phyloP scores from a whole-genome alignment of 495 filamentous ascomycete species.

The Peziza echinospora region DNA sequence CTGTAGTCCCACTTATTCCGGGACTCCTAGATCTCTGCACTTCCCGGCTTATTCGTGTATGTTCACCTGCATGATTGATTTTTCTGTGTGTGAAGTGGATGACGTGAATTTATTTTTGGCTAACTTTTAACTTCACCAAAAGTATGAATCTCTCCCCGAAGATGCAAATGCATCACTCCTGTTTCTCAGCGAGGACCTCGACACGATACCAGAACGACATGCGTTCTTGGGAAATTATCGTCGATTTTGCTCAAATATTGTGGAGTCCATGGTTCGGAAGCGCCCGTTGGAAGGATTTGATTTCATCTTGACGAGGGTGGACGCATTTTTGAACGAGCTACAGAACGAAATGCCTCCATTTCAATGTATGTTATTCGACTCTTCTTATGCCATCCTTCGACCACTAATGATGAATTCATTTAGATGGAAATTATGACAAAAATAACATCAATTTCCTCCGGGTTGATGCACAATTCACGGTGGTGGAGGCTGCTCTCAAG shows the following conservation, averaged over 20 bases:
- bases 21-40: conserved; percentile 44
- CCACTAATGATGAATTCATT: not conserved
- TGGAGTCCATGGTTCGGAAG: conserved; percentile 61
- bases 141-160: conserved; percentile 65
- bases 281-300: conserved; percentile 65
- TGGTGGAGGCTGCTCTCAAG: conserved; percentile 77
- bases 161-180: conserved; percentile 58
- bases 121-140: conserved; percentile 47
- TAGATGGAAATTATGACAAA: conserved; percentile 49
- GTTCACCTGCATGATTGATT: conserved; percentile 1
- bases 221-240: conserved; percentile 95
- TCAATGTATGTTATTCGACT: conserved; percentile 34
- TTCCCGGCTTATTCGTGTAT: conserved; percentile 19
- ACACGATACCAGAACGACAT: conserved; percentile 83
- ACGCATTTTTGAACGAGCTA: conserved; percentile 47
- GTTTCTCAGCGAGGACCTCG: conserved; percentile 78
- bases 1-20: conserved; percentile 46
- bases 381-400: not conserved
- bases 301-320: conserved; percentile 60
- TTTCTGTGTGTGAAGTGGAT: not conserved
- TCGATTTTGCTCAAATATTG: conserved; percentile 63
- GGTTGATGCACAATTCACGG: conserved; percentile 71
- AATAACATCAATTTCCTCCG: conserved; percentile 52
- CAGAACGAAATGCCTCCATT: conserved; percentile 52
- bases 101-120: conserved; percentile 45